phyloP scores from a whole-genome alignment of 2,329 filamentous ascomycete genomes.

The Piedraia hortae region DNA sequence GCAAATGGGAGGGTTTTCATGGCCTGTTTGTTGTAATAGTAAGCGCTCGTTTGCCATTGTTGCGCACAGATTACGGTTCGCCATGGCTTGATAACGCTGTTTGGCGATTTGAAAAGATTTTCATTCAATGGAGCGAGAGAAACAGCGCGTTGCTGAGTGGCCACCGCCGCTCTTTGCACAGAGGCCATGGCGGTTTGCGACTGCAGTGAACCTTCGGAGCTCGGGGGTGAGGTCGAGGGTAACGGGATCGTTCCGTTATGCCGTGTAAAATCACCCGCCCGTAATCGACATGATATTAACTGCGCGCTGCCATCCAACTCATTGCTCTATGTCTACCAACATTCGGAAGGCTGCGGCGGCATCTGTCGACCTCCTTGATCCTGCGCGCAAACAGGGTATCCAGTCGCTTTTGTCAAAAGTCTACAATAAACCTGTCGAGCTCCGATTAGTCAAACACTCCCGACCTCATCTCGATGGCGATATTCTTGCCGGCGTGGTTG shows the following conservation, averaged over 20 bases:
- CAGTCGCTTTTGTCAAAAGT: slow-evolving; percentile 5
- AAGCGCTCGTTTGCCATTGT: slow-evolving; percentile 7
- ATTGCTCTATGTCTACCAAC: slow-evolving; percentile 1
- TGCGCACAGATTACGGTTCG: slow-evolving; percentile 4
- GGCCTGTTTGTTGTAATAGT: slow-evolving; percentile 6
- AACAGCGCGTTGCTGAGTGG: too few relatives aligned
- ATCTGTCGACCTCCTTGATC: slow-evolving; percentile 3
- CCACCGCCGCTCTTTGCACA: too few relatives aligned
- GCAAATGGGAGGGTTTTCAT: slow-evolving; percentile 5
- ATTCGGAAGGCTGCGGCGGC: not conserved
- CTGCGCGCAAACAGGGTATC: slow-evolving; percentile 4
- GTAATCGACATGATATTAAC: too few relatives aligned
- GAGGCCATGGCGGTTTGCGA: too few relatives aligned
- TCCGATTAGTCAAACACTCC: slow-evolving; percentile 8
- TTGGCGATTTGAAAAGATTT: slow-evolving; percentile 2
- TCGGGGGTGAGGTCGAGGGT: too few relatives aligned
- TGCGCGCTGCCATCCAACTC: too few relatives aligned
- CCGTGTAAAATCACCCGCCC: too few relatives aligned
- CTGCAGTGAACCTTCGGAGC: too few relatives aligned
- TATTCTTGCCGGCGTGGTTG: slow-evolving; percentile 9
- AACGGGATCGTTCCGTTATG: too few relatives aligned
- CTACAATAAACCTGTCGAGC: slow-evolving; percentile 10
- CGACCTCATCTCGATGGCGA: slow-evolving; percentile 10
- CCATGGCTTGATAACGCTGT: slow-evolving; percentile 4
- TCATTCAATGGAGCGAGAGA: too few relatives aligned